Conservation (phyloP, 305 asterid genomes). For the Solanum hybrid region DNA sequence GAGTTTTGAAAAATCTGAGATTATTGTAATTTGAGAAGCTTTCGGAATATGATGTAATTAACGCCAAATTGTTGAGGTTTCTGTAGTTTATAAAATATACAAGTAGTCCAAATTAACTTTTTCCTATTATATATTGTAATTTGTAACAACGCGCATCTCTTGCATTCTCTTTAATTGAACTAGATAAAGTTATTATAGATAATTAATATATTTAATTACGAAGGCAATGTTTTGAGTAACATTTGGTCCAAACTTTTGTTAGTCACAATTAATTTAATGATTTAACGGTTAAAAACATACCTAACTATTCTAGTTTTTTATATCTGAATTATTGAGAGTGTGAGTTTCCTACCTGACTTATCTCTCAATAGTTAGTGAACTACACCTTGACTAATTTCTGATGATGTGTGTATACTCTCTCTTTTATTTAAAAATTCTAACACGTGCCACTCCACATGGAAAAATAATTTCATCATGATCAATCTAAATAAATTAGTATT, state of each 20-base stretch:
- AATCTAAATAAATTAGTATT: too few relatives aligned
- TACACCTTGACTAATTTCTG: too few relatives aligned
- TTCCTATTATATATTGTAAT: not conserved
- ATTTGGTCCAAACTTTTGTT: not conserved
- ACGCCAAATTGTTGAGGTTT: not conserved
- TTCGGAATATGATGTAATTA: too few relatives aligned
- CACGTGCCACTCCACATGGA: too few relatives aligned
- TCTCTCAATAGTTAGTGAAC: not conserved
- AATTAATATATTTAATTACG: not conserved
- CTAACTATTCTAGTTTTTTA: not conserved
- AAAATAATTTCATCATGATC: too few relatives aligned
- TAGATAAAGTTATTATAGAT: not conserved
- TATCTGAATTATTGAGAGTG: too few relatives aligned
- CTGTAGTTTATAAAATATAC: too few relatives aligned
- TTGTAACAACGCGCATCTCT: not conserved
- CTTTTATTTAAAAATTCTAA: too few relatives aligned
- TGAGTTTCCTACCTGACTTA: not conserved
- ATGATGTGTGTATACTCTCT: too few relatives aligned
- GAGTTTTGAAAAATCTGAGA: too few relatives aligned
- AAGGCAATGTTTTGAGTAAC: not conserved
- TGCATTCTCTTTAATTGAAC: not conserved
- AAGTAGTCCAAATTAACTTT: not conserved
- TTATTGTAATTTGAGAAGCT: too few relatives aligned
- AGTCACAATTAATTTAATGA: not conserved
- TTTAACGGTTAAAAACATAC: not conserved